Conservation (phyloP, 2,329 filamentous ascomycete genomes). For the Fusarium goolgardi region DNA sequence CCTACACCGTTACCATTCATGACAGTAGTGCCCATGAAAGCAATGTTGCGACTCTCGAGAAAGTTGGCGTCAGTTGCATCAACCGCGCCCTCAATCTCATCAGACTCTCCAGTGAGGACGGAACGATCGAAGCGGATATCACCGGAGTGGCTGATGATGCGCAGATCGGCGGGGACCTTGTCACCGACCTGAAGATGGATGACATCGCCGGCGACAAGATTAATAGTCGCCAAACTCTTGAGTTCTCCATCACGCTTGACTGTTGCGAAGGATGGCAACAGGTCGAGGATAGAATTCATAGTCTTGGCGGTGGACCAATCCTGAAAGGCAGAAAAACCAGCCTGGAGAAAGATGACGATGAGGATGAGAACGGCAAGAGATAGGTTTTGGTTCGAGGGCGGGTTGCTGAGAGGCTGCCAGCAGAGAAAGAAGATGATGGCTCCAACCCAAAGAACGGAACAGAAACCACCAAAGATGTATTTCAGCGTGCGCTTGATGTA, state of each 20-base stretch:
- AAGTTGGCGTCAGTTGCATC: slow-evolving; percentile 57
- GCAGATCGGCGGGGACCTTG: slow-evolving; percentile 61
- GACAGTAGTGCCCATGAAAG: slow-evolving; percentile 57
- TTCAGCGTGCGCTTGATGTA: slow-evolving; percentile 55
- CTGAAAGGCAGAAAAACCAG: slow-evolving; percentile 59
- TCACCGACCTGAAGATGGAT: slow-evolving; percentile 60
- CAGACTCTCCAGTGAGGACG: slow-evolving; percentile 57
- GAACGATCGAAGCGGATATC: slow-evolving; percentile 58
- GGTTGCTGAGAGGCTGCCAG: slow-evolving; percentile 60
- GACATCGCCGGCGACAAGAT: slow-evolving; percentile 61
- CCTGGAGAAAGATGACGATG: slow-evolving; percentile 61
- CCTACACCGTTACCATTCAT: slow-evolving; percentile 56
- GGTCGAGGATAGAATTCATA: slow-evolving; percentile 60
- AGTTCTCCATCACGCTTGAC: slow-evolving; percentile 59
- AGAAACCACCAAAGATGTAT: slow-evolving; percentile 62
- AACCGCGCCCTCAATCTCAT: slow-evolving; percentile 55
- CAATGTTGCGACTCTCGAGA: slow-evolving; percentile 58
- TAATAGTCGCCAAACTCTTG: slow-evolving; percentile 54
- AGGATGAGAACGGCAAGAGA: slow-evolving; percentile 60
- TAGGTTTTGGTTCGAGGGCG: slow-evolving; percentile 57
- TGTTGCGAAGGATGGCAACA: slow-evolving; percentile 58
- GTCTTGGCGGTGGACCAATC: slow-evolving; percentile 60
- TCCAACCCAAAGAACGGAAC: slow-evolving; percentile 60
- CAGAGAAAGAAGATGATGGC: slow-evolving; percentile 62
- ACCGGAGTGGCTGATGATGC: slow-evolving; percentile 56